Evolutionary conservation across 2,329 filamentous ascomycete genomes (phyloP), one percentile per base, ranked within the genome.

Genomic region (Aspergillus brunneoviolaceus): DNA sequence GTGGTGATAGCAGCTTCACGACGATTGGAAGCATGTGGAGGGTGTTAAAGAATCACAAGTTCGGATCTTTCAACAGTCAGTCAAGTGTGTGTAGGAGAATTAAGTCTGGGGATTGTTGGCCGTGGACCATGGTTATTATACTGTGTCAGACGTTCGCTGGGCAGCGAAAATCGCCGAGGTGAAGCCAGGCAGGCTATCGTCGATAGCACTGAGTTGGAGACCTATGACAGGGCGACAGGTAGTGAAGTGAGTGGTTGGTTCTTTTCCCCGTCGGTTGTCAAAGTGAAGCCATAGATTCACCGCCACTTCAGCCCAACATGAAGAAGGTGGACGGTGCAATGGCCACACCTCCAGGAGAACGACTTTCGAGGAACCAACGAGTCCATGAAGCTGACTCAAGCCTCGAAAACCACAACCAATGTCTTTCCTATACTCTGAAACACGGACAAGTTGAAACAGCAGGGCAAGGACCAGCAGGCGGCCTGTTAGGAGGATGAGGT

Each of bases 11-110:
- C 47, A 56, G 35, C 25, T 56, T 49, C 51, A 57, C 45, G 23
- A 62, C 60, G 31, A 61, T 59, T 52, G 60, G 61, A 55, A 63
- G 58, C 54, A 53, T 51, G 19, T 45, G 39, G 49, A 51, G 29
- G 27, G 14, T 23, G 35, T 47, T 23, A 12, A 51, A 19, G 23
- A 12, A 27, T n/a, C 21, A 21, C 19, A 49, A 29, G 29, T 33
- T 31, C 39, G 39, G 49, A 29, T 51, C 53, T 49, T 55, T 55
- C 42, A 49, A 49, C n/a, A 29, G 16, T 33, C 25, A 29, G 49
- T 50, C 49, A 50, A 11, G 11, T n/a, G 49, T n/a, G 23, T 25
- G 25, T n/a, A 29, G 49, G 49, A 29, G 19, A 33, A 45, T 48
- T 55, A 12, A 29, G 19, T 29, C 9, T 49, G 51, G 14, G 14